Conservation (phyloP, 805 yeast genomes). For the Metschnikowia noctiluminum region DNA sequence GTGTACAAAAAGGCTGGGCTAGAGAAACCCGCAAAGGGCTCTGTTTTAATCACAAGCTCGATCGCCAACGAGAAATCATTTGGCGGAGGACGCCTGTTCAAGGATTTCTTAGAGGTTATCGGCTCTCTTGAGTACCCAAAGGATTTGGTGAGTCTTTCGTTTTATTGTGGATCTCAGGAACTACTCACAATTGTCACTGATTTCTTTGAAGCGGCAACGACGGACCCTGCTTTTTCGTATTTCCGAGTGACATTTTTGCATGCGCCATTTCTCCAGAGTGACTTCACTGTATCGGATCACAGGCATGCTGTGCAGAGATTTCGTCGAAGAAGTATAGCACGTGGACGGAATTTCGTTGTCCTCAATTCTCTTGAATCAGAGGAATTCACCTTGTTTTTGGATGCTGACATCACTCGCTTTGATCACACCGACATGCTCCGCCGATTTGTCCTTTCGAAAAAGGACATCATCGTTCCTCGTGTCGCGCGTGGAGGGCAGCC, state of each 20-base stretch:
- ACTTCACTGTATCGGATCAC: constrained; percentile 12
- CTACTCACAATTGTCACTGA: constrained; percentile 23
- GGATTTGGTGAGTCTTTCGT: constrained; percentile 22
- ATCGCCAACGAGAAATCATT: constrained; percentile 32
- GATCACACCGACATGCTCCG: constrained; percentile 23
- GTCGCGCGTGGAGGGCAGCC: constrained; percentile 21
- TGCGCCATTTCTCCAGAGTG: constrained; percentile 13
- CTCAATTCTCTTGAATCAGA: constrained; percentile 27
- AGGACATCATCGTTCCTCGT: constrained; percentile 39
- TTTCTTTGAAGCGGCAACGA: constrained; percentile 16
- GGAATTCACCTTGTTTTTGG: constrained; percentile 34
- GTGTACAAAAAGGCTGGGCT: neutral
- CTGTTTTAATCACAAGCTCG: constrained; percentile 20
- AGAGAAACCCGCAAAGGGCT: neutral
- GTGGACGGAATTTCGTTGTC: constrained; percentile 35
- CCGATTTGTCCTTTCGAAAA: constrained; percentile 26
- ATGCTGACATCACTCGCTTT: constrained; percentile 33
- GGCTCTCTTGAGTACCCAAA: constrained; percentile 23
- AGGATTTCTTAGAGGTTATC: constrained; percentile 31
- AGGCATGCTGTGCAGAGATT: constrained; percentile 25
- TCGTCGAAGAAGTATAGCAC: constrained; percentile 36
- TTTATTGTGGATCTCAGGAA: constrained; percentile 28
- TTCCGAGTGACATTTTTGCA: constrained; percentile 12
- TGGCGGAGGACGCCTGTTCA: constrained; percentile 32
- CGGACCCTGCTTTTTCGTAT: constrained; percentile 2